Evolutionary conservation across 2,329 filamentous ascomycete genomes (phyloP).

Genomic region (Beauveria pseudobassiana): DNA sequence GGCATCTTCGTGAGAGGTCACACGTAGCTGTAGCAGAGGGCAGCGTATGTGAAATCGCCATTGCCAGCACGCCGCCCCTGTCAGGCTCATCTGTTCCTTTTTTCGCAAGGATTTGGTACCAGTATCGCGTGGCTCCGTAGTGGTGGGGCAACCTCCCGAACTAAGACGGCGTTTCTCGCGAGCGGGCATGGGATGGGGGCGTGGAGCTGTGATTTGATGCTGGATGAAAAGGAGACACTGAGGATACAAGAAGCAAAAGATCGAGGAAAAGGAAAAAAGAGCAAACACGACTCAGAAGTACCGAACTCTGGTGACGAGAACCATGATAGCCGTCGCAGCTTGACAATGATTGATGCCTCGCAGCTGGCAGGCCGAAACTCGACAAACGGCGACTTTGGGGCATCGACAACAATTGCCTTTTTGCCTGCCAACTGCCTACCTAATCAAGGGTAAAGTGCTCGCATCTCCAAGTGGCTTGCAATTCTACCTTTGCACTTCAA

Average conservation of each 20-base stretch:
- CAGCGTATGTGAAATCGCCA: background rate
- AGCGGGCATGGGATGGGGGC: background rate
- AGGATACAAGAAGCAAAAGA: background rate
- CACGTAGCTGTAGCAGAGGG: background rate
- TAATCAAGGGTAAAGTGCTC: background rate
- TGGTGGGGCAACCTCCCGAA: background rate
- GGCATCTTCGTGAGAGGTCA: background rate
- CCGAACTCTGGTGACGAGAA: background rate
- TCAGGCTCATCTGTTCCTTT: background rate
- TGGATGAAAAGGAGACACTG: background rate
- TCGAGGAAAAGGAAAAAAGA: background rate
- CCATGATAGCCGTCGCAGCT: background rate
- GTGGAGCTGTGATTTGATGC: conserved; percentile 6
- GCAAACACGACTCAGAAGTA: background rate
- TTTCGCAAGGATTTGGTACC: too few relatives aligned
- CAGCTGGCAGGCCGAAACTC: background rate
- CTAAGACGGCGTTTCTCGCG: conserved; percentile 6
- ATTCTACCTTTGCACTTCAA: too few relatives aligned
- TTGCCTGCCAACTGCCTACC: background rate
- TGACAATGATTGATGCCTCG: background rate
- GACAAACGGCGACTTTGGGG: background rate
- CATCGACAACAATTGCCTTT: too few relatives aligned
- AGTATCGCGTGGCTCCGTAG: background rate
- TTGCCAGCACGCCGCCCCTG: background rate
- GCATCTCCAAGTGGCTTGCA: too few relatives aligned